Evolutionary conservation across 1,284 basidiomycete genomes (phyloP).

Genomic region (Ganoderma sinense): DNA sequence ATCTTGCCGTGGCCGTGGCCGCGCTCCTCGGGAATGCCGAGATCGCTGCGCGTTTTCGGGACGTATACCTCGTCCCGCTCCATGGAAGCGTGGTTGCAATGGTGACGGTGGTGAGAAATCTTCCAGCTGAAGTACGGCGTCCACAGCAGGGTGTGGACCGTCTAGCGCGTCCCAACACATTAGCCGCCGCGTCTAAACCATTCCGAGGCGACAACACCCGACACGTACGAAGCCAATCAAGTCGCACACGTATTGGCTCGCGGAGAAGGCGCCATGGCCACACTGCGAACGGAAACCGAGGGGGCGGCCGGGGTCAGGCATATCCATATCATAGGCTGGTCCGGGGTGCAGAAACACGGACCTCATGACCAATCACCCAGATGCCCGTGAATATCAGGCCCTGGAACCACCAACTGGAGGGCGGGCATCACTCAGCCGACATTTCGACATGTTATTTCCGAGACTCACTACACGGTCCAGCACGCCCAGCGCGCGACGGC

Average conservation of each 20-base stretch:
- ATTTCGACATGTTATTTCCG: background rate
- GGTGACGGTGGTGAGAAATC: constrained; percentile 49
- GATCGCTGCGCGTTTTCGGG: constrained; percentile 60
- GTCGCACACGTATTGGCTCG: constrained; percentile 35
- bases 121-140: constrained; percentile 52
- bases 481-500: constrained; percentile 49
- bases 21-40: constrained; percentile 52
- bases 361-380: constrained; percentile 72
- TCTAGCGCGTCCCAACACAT: constrained; percentile 22
- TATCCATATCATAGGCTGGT: background rate
- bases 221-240: constrained; percentile 49
- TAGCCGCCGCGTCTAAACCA: constrained; percentile 5
- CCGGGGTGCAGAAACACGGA: constrained; percentile 29
- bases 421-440: background rate
- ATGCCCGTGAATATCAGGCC: constrained; percentile 65
- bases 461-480: constrained; percentile 46
- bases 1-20: constrained; percentile 37
- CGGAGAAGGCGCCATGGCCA: constrained; percentile 41
- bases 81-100: constrained; percentile 47
- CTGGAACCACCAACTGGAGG: constrained; percentile 66
- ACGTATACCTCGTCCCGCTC: constrained; percentile 71
- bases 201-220: constrained; percentile 3
- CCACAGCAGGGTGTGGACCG: constrained; percentile 43
- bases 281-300: constrained; percentile 33
- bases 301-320: background rate